A percentile compares a stretch with the other conserved stretches of the same genome.
Conservation (phyloP, 352 stramenopile genomes). For the Phytophthora capsici region DNA sequence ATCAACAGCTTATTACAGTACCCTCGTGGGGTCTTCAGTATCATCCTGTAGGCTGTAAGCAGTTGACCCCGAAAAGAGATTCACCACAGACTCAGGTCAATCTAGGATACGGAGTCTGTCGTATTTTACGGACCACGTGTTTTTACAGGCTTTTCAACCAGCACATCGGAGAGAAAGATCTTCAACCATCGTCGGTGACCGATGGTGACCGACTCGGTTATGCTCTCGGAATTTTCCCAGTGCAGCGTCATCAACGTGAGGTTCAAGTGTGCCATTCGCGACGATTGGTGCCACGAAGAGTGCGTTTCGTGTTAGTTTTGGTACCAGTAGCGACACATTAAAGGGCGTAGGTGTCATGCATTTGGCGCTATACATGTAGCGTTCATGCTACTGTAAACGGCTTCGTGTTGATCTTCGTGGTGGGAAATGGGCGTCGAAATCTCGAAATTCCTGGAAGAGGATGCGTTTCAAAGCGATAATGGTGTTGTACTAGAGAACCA, state of each 20-base stretch:
- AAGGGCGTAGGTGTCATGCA: too few species aligned
- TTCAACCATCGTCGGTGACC: slow-evolving; percentile 2
- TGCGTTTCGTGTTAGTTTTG: neutral
- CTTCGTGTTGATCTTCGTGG: neutral
- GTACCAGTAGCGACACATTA: slow-evolving; percentile 1
- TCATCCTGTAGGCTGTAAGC: too few species aligned
- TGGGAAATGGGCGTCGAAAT: slow-evolving; percentile 50
- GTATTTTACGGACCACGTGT: neutral
- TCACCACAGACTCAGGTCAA: neutral
- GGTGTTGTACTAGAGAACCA: slow-evolving; percentile 47
- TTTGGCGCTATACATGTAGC: neutral
- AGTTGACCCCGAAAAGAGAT: neutral
- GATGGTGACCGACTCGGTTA: too few species aligned
- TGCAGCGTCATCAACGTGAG: too few species aligned
- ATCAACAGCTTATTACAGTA: neutral
- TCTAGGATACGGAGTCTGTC: neutral
- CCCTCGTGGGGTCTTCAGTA: too few species aligned
- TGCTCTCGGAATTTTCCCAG: too few species aligned
- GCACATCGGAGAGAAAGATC: slow-evolving; percentile 23
- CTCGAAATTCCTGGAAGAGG: slow-evolving; percentile 50
- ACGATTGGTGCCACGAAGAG: slow-evolving; percentile 13
- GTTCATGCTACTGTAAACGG: slow-evolving; percentile 1
- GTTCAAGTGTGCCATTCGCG: too few species aligned
- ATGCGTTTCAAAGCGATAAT: slow-evolving; percentile 46
- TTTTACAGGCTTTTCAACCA: slow-evolving; percentile 4